Evolutionary conservation across 2,329 filamentous ascomycete species (phyloP).

Genomic region (Arachnopeziza araneosa): DNA sequence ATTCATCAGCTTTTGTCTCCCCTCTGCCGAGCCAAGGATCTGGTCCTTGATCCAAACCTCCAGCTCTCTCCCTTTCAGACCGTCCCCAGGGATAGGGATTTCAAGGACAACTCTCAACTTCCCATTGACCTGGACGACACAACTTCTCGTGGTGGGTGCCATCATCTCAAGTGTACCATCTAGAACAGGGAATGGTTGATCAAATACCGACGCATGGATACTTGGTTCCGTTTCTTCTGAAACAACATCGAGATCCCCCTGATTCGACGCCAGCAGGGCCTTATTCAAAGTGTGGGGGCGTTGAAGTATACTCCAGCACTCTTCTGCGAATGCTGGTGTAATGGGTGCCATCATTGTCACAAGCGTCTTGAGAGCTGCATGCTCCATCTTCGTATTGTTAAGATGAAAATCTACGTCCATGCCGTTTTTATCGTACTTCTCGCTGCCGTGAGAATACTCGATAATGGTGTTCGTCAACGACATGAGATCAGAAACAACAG

Average conservation of each 20-base stretch:
- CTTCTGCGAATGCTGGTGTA: conserved; percentile 73
- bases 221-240: neutral
- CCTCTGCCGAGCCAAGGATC: conserved; percentile 57
- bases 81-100: conserved; percentile 47
- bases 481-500: conserved; percentile 77
- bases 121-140: conserved; percentile 76
- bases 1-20: conserved; percentile 41
- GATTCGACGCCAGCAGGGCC: neutral
- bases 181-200: conserved; percentile 50
- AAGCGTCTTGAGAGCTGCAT: conserved; percentile 48
- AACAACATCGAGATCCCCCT: neutral
- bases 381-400: conserved; percentile 29
- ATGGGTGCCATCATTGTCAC: conserved; percentile 73
- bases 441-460: conserved; percentile 31
- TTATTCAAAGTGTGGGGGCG: conserved; percentile 4
- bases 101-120: conserved; percentile 64
- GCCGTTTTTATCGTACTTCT: neutral
- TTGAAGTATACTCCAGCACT: conserved; percentile 65
- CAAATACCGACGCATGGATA: conserved; percentile 32
- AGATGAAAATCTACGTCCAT: neutral
- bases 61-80: conserved; percentile 40
- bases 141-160: conserved; percentile 45
- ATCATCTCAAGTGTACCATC: conserved; percentile 48
- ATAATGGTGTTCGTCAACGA: conserved; percentile 66
- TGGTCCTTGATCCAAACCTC: conserved; percentile 55